Evolutionary conservation across 1,284 basidiomycete genomes (phyloP).

Genomic region (Sphaerobolus stellatus): DNA sequence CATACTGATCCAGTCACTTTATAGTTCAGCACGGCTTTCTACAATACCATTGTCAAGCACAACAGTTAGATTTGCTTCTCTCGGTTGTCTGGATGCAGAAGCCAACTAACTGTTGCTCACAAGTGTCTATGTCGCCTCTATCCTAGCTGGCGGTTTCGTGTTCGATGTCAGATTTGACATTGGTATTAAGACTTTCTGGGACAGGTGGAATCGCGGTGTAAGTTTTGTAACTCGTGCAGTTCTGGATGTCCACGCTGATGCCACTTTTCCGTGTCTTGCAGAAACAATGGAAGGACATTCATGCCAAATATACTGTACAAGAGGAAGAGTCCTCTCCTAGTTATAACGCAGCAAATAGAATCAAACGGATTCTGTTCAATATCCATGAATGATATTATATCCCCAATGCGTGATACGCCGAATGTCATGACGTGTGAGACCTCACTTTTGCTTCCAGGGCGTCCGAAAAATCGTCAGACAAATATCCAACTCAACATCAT

Average conservation of each 20-base stretch:
- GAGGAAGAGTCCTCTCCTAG: constrained; percentile 21
- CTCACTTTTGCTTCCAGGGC: too few species aligned
- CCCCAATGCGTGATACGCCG: too few species aligned
- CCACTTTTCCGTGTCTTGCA: constrained; percentile 32
- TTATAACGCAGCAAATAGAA: too few species aligned
- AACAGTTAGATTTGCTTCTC: constrained; percentile 66
- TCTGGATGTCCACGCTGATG: constrained; percentile 18
- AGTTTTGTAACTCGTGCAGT: constrained; percentile 37
- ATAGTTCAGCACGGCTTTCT: constrained; percentile 71
- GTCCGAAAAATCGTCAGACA: too few species aligned
- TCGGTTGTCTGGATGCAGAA: constrained; percentile 6
- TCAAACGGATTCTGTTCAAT: neutral
- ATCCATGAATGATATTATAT: too few species aligned
- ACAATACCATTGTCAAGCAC: constrained; percentile 84
- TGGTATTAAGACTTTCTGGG: constrained; percentile 81
- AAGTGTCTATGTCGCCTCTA: constrained; percentile 80
- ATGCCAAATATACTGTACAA: constrained; percentile 65
- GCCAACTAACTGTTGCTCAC: constrained; percentile 10
- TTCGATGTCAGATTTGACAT: constrained; percentile 91
- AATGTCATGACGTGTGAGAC: too few species aligned
- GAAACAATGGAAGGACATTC: constrained; percentile 97
- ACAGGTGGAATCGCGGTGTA: constrained; percentile 90
- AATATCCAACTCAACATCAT: too few species aligned
- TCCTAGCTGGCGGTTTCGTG: constrained; percentile 87
- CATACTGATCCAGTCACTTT: neutral